Percentiles rank a stretch among this genome's conserved stretches.
phyloP scores from a whole-genome alignment of 2,329 filamentous ascomycete species.

The Thelonectria discophora region DNA sequence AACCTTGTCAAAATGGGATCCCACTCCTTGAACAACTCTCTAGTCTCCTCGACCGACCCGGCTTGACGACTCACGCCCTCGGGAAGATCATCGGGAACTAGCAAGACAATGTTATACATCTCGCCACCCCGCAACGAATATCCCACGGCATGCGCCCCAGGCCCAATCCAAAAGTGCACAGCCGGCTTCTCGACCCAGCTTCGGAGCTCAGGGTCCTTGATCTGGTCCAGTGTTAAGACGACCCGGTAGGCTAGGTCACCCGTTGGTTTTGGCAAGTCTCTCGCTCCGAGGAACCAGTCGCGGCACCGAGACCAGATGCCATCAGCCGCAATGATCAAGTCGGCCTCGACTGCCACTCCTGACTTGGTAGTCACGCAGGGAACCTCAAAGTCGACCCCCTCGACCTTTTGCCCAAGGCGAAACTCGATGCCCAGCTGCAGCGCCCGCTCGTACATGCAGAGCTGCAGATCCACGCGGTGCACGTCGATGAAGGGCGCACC shows the following conservation, averaged over 20 bases:
- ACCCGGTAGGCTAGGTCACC: slow-evolving; percentile 74
- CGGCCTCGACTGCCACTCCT: slow-evolving; percentile 45
- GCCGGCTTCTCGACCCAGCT: slow-evolving; percentile 62
- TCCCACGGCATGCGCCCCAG: slow-evolving; percentile 67
- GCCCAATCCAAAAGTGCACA: slow-evolving; percentile 71
- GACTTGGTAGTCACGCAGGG: slow-evolving; percentile 51
- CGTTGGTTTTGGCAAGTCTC: slow-evolving; percentile 62
- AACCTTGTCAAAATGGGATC: slow-evolving; percentile 64
- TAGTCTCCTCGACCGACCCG: slow-evolving; percentile 69
- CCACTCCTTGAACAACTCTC: slow-evolving; percentile 67
- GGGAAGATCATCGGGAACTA: slow-evolving; percentile 71
- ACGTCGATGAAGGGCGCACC: slow-evolving; percentile 65
- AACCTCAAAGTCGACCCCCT: slow-evolving; percentile 56
- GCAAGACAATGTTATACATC: slow-evolving; percentile 72
- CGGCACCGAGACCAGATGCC: slow-evolving; percentile 70
- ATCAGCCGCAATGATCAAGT: slow-evolving; percentile 66
- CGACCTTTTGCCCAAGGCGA: slow-evolving; percentile 57
- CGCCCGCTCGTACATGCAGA: slow-evolving; percentile 60
- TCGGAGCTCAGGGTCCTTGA: slow-evolving; percentile 59
- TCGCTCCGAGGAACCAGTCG: slow-evolving; percentile 54
- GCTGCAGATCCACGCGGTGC: slow-evolving; percentile 70
- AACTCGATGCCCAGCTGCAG: slow-evolving; percentile 62
- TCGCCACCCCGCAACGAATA: slow-evolving; percentile 68
- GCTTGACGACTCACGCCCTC: slow-evolving; percentile 58
- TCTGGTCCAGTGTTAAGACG: slow-evolving; percentile 61